A percentile compares a stretch with the other conserved stretches of the same genome.
Evolutionary conservation across 1,284 basidiomycete species (phyloP).

Genomic region (Fomes fomentarius): DNA sequence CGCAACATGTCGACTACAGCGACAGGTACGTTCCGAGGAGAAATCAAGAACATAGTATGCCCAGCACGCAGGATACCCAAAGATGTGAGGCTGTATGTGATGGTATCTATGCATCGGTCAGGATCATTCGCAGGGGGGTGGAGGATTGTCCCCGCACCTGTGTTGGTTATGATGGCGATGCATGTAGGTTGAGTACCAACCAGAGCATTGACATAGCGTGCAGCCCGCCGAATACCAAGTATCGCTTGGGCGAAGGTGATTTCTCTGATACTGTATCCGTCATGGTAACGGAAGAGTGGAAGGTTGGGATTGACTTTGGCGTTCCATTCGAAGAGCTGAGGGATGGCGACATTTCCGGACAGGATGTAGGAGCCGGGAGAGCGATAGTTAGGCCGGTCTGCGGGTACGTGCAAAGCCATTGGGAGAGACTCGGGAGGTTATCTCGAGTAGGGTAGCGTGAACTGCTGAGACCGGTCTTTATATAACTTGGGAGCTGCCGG

Average conservation of each 20-base stretch:
- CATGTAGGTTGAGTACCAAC: background rate
- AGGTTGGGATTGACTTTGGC: conserved; percentile 34
- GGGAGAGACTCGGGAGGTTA: no score
- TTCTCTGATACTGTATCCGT: conserved; percentile 6
- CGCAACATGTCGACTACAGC: conserved; percentile 27
- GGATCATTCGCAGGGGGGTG: background rate
- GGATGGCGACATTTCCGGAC: conserved; percentile 28
- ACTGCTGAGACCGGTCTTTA: no score
- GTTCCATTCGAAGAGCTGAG: conserved; percentile 41
- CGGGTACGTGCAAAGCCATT: background rate
- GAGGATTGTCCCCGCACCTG: conserved; percentile 12
- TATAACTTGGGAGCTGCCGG: no score
- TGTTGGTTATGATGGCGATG: conserved; percentile 23
- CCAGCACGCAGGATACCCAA: conserved; percentile 37
- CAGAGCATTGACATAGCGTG: conserved; percentile 13
- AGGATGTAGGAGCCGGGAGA: conserved; percentile 16
- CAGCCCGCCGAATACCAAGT: conserved; percentile 14
- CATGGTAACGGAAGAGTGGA: conserved; percentile 36
- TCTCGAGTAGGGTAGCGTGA: no score
- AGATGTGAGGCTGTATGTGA: conserved; percentile 33
- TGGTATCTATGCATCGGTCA: conserved; percentile 28
- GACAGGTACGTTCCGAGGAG: conserved; percentile 22
- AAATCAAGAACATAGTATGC: conserved; percentile 28
- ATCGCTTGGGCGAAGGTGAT: conserved; percentile 13
- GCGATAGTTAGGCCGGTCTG: background rate